A percentile compares a stretch with the other conserved stretches of the same genome.
phyloP scores from a whole-genome alignment of 2,329 filamentous ascomycete genomes.

The Colletotrichum cereale region DNA sequence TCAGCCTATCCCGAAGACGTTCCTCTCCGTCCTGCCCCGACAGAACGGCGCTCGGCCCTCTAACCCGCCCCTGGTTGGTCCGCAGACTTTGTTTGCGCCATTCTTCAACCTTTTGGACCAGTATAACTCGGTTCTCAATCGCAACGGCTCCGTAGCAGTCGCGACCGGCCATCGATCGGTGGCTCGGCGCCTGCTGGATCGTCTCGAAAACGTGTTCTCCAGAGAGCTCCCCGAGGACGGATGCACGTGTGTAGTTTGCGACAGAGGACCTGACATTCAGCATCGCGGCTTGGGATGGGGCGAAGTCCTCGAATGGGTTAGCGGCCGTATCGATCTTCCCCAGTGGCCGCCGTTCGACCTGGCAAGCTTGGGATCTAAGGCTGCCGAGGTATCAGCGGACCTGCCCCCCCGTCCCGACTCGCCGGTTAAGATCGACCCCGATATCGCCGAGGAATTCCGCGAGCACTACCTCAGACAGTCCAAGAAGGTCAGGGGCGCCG shows the following conservation, averaged over 20 bases:
- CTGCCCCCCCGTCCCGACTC: conserved; percentile 68
- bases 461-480: conserved; percentile 94
- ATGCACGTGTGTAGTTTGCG: conserved; percentile 90
- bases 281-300: conserved; percentile 90
- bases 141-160: conserved; percentile 91
- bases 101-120: conserved; percentile 88
- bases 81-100: conserved; percentile 82
- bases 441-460: conserved; percentile 92
- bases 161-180: conserved; percentile 96
- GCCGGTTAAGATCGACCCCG: conserved; percentile 85
- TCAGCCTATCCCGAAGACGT: conserved; percentile 77
- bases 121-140: conserved; percentile 83
- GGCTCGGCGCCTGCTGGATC: conserved; percentile 88
- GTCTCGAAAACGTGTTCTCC: conserved; percentile 93
- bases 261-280: conserved; percentile 66
- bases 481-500: conserved; percentile 90
- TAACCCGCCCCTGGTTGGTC: conserved; percentile 74
- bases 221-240: conserved; percentile 88
- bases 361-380: conserved; percentile 70
- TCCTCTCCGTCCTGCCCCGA: conserved; percentile 74
- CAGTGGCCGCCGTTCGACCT: conserved; percentile 90
- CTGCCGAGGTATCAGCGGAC: conserved; percentile 72
- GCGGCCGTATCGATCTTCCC: conserved; percentile 87
- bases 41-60: conserved; percentile 69
- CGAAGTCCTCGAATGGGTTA: conserved; percentile 93